Evolutionary conservation across 441 rosid genomes (phyloP).

Genomic region (Populus hybrid): DNA sequence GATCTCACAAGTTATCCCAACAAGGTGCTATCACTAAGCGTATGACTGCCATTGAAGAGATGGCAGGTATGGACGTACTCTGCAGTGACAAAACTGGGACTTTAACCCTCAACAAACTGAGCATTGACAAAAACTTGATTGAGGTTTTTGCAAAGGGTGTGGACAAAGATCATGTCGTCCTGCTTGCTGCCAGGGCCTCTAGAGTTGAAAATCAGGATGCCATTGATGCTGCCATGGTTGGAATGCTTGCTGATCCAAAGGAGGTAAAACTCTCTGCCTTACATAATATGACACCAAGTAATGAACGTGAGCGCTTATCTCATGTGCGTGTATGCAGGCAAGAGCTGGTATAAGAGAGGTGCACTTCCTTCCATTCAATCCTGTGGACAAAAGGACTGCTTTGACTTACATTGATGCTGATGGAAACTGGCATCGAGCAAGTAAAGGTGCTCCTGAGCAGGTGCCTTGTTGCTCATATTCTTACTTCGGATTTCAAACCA

Average conservation of each 20-base stretch:
- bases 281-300: not conserved
- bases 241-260: constrained; percentile 72
- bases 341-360: constrained; percentile 47
- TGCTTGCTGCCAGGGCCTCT: constrained; percentile 72
- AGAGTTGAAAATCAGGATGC: constrained; percentile 76
- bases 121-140: constrained; percentile 70
- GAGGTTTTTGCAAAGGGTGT: constrained; percentile 73
- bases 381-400: constrained; percentile 92
- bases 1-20: constrained; percentile 77
- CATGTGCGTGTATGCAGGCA: constrained; percentile 42
- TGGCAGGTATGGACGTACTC: constrained; percentile 98
- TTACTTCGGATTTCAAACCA: not conserved
- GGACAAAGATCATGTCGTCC: constrained; percentile 55
- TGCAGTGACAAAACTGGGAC: constrained; percentile 98
- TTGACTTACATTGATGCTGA: constrained; percentile 69
- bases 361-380: constrained; percentile 67
- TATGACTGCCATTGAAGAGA: constrained; percentile 95
- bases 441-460: constrained; percentile 99
- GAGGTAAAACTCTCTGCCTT: constrained; percentile 36
- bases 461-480: constrained; percentile 24
- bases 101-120: constrained; percentile 80
- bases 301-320: not conserved
- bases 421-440: constrained; percentile 85
- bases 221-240: constrained; percentile 73
- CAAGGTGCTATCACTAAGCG: constrained; percentile 97